Base-by-base conservation (phyloP, 73 alveolate species). In the Blepharisma japonicum region DNA sequence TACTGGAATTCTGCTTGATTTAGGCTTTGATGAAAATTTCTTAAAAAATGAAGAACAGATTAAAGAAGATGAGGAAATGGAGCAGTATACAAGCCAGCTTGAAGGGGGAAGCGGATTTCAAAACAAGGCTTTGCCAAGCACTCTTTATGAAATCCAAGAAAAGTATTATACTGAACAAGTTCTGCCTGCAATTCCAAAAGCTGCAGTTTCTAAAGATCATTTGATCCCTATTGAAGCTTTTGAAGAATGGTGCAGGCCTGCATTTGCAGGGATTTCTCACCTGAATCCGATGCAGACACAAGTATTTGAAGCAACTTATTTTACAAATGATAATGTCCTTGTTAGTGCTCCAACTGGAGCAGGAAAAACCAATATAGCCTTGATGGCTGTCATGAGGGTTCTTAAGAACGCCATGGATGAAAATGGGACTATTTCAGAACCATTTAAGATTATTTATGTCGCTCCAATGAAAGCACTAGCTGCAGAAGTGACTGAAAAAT, bases 341-440 rank as follows among this genome's bases (percentile, higher is more conserved):
- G 95, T 97, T 6, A 83, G 98, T 38, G 99, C 99, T 42, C 99
- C 99, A 4, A 97, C 99, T 2, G 99, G 99, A 18, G 99, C 99
- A 21, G 99, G 99, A 68, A 97, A 97, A 85, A 97, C 99, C 14
- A 94, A 95, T 84, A 92, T 97, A 32, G 99, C 99, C 38, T 77
- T 94, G 76, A 83, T 97, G 71, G 88, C 99, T 9, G 93, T 97
- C 55, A 79, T 97, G 47, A 93, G 96, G 61, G 98, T 92, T 85
- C 83, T 97, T 9, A 67, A 88, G 45, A 81, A 86, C 51, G 90
- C 86, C 77, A 84, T 87, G 70, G 87, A 86, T 85, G 79, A 83
- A 39, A 82, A 92, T 56, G 83, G 82, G 87, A 80, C 95, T 87
- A 78, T 93, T 9, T 83, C 83, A 32, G 78, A 82, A 38, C 95